phyloP scores from a whole-genome alignment of 1,284 basidiomycete species.

The Irpex sp. region DNA sequence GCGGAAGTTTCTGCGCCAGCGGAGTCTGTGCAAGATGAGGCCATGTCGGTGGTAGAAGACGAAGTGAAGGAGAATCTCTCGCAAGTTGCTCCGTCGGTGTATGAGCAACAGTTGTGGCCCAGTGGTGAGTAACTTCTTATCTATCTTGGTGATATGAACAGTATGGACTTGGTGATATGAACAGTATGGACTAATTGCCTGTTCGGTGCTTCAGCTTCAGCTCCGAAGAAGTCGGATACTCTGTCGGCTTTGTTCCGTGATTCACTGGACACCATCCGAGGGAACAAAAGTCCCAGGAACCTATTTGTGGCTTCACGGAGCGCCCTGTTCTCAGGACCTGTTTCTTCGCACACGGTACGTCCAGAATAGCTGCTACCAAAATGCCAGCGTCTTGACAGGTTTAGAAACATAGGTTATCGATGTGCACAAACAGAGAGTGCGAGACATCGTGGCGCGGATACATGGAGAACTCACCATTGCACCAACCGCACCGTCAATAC shows the following conservation, averaged over 20 bases:
- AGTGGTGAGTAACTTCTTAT: conserved; percentile 17
- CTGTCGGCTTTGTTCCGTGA: conserved; percentile 25
- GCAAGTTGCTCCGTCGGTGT: neutral
- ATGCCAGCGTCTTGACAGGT: neutral
- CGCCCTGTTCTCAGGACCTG: conserved; percentile 35
- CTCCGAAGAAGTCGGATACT: conserved; percentile 7
- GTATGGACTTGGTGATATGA: neutral
- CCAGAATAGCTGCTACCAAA: neutral
- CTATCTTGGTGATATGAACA: neutral
- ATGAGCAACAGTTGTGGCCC: conserved; percentile 20
- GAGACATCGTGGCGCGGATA: conserved; percentile 36
- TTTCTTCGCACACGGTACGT: neutral
- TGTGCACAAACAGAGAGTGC: conserved; percentile 24
- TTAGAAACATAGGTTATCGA: neutral
- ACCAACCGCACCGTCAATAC: conserved; percentile 43
- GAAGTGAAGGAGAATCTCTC: neutral
- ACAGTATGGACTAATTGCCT: neutral
- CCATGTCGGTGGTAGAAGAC: conserved; percentile 7
- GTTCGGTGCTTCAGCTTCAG: neutral
- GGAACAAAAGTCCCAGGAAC: neutral
- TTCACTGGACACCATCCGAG: conserved; percentile 3
- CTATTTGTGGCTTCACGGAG: conserved; percentile 32
- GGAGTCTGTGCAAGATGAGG: neutral
- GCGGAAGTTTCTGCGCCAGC: neutral
- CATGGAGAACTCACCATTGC: conserved; percentile 40